phyloP scores from a whole-genome alignment of 2,329 filamentous ascomycete genomes.

The Hymenoscyphus scutula region DNA sequence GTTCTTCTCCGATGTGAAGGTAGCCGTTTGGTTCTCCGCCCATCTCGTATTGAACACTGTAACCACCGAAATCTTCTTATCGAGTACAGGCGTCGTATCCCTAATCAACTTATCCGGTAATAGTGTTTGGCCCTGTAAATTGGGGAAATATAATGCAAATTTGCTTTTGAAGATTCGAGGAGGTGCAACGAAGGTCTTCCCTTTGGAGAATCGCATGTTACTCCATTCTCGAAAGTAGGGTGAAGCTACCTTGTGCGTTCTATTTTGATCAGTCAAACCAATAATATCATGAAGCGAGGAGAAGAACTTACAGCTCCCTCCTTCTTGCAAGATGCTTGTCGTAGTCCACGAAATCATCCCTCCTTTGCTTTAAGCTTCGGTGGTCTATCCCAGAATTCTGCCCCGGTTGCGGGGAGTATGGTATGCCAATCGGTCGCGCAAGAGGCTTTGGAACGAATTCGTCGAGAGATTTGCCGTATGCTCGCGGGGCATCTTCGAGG shows the following conservation, averaged over 20 bases:
- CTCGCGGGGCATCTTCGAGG: constrained; percentile 57
- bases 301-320: constrained; percentile 63
- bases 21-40: constrained; percentile 77
- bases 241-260: constrained; percentile 72
- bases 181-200: constrained; percentile 89
- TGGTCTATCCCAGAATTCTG: constrained; percentile 78
- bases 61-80: constrained; percentile 74
- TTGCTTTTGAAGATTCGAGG: constrained; percentile 80
- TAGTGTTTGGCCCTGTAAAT: constrained; percentile 78
- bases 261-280: constrained; percentile 35
- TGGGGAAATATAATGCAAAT: constrained; percentile 87
- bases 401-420: constrained; percentile 67
- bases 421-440: constrained; percentile 77
- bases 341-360: constrained; percentile 79
- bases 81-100: constrained; percentile 74
- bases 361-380: constrained; percentile 64
- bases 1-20: constrained; percentile 61
- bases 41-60: constrained; percentile 79
- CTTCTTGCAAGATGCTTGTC: constrained; percentile 78
- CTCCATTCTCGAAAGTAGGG: constrained; percentile 97
- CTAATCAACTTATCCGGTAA: constrained; percentile 50
- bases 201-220: constrained; percentile 77
- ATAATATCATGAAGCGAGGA: not conserved
- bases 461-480: constrained; percentile 54
- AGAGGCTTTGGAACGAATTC: constrained; percentile 59